Evolutionary conservation across 2,329 filamentous ascomycete genomes (phyloP), one percentile per base, ranked within the genome.

Genomic region (Rhynchosporium secalis): DNA sequence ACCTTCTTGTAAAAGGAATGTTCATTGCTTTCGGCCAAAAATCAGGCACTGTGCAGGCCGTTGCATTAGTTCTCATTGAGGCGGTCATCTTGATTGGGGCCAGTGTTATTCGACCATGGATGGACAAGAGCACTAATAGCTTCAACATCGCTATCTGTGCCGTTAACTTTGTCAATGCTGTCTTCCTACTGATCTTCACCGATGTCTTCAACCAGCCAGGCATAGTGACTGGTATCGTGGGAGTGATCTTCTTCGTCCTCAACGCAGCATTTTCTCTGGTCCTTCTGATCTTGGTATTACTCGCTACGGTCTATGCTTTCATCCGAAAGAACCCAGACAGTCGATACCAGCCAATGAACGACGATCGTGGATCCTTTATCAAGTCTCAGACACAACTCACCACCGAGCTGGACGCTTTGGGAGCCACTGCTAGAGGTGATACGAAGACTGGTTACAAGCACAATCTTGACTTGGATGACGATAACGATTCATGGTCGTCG

Each of bases 81-180:
- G 88, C 88, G 1, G 85, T 77, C 58, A 88, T 90, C 70, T 82
- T 98, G 61, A 89, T 96, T 70, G 86, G 79, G 28, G 87, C 92
- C 61, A 89, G 87, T 64, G 88, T 96, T 59, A 79, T 97, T 69
- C 88, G 91, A 64, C 94, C 94, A 20, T 98, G 92, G 89, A 98
- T 98, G 94, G 94, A 97, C 82, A 96, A 96, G 86, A 94, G 93
- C 79, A 96, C 92, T 65, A 98, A 97, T 77, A 88, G 88, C 54
- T 96, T 96, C 83, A 97, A 97, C 79, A 96, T 98, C 72, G 85
- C 92, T 64, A 97, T 97, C 71, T 89, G 87, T 66, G 89, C 86
- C 51, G 82, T 96, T 77, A 97, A 96, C 81, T 96, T 97, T 76
- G 76, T 97, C 72, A 96, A 95, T 77, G 84, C 89, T 61, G 87